These are phyloP conservation scores for Elsinoe batatas DNA, from an alignment of 2,329 filamentous ascomycete genomes.

Conservation along the genomic window DNA sequence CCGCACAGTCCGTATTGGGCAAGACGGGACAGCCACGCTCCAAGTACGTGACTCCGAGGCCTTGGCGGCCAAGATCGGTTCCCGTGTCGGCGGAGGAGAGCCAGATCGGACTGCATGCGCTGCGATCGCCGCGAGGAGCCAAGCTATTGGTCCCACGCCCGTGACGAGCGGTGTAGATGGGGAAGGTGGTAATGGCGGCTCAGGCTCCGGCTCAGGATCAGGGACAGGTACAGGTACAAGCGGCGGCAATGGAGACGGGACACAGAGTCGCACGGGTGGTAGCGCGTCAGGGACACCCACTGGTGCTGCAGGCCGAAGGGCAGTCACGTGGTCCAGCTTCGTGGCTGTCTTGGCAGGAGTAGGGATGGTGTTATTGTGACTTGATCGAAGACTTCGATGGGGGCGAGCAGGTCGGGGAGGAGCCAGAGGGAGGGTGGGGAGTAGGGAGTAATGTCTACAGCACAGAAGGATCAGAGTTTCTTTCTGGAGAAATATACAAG, in stretches of 20 bases:
- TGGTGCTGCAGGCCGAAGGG: neutral
- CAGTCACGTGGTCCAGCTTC: neutral
- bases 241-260: neutral
- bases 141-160: conserved; percentile 1
- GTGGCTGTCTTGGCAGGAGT: neutral
- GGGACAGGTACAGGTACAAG: neutral
- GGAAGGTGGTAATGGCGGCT: neutral
- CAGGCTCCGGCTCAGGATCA: neutral
- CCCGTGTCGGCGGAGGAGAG: conserved; percentile 23
- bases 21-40: conserved; percentile 28
- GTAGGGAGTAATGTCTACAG: conserved; percentile 2
- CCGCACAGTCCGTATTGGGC: conserved; percentile 25
- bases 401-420: neutral
- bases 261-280: neutral
- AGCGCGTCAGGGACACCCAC: neutral
- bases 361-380: neutral
- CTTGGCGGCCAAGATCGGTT: conserved; percentile 38
- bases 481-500: neutral
- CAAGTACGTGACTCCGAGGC: conserved; percentile 38
- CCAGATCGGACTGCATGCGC: conserved; percentile 6
- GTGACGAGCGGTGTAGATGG: neutral
- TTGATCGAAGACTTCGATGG: neutral
- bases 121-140: conserved; percentile 6
- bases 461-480: neutral
- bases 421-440: neutral